Evolutionary conservation across 345 rosid genomes (phyloP), one percentile per base, ranked within the genome.

Genomic region (Syzygium aqueum): DNA sequence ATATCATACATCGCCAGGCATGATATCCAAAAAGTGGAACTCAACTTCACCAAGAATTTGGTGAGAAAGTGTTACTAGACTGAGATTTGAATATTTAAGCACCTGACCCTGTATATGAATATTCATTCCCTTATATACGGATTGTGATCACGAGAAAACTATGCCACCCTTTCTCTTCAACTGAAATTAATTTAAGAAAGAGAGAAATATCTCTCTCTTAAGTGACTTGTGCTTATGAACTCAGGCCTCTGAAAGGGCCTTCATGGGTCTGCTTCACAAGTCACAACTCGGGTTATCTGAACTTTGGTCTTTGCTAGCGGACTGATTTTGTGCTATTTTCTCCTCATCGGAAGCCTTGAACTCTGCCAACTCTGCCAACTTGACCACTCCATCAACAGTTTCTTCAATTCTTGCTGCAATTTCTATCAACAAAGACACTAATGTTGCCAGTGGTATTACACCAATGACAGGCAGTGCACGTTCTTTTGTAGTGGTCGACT

Each of bases 361-460:
- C 61, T 89, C 93, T 84, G 96, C 96, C 73, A 88, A 90, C 86
- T n/a, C 85, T 2, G 93, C 93, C 57, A 95, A 89, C 89, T 94
- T 95, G 7, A 89, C 87, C 3, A 94, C 94, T 57, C 91, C 93
- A 53, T 92, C 89, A 11, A 87, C 94, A 50, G 91, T 87, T 33
- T 86, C 91, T 84, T 93, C 94, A 51, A 94, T 89, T 92, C 94
- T 93, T 28, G 91, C 85, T 54, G 96, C 93, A 59, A 87, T 94
- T 88, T 95, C 96, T 12, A 87, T 89, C 88, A 95, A 61, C 93
- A 95, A 84, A 3, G 95, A 90, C 49, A 92, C 95, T 54, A 93
- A 51, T 56, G 97, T 95, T 51, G 92, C 92, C 27, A 93, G 91
- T 2, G 95, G 94, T 89, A 96, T 91, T 86, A 95, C 87, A 85